These are phyloP conservation scores for Saturnispora hagleri DNA, from an alignment of 805 yeast genomes.

Conservation along the genomic window DNA sequence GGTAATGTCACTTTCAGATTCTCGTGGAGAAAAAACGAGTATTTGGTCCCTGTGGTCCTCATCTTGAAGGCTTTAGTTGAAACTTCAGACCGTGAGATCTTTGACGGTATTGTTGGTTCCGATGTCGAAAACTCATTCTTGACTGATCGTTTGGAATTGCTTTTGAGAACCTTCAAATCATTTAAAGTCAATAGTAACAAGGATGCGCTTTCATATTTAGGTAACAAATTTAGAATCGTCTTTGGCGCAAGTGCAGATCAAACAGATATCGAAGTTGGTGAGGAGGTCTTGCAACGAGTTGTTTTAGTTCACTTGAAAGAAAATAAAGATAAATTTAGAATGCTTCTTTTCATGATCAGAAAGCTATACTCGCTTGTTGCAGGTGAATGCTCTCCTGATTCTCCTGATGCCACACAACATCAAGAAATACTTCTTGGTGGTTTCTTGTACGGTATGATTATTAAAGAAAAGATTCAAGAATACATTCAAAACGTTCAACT, in stretches of 20 bases:
- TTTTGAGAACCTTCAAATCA: constrained; percentile 79
- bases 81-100: constrained; percentile 89
- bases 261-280: constrained; percentile 85
- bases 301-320: constrained; percentile 80
- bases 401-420: constrained; percentile 99
- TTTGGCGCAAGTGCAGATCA: constrained; percentile 83
- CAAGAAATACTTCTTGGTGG: constrained; percentile 96
- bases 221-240: constrained; percentile 92
- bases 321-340: constrained; percentile 71
- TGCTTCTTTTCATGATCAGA: constrained; percentile 90
- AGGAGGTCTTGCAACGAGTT: constrained; percentile 69
- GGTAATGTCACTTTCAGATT: constrained; percentile 96
- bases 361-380: constrained; percentile 91
- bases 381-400: constrained; percentile 93
- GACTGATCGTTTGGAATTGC: constrained; percentile 94
- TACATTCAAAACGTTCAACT: constrained; percentile 63
- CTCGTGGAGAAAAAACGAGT: constrained; percentile 95
- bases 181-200: constrained; percentile 70
- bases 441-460: constrained; percentile 90
- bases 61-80: constrained; percentile 82
- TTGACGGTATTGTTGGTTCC: constrained; percentile 90
- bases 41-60: constrained; percentile 87
- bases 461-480: constrained; percentile 94
- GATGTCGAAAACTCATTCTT: constrained; percentile 83
- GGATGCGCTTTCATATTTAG: constrained; percentile 88